These are phyloP conservation scores for Peltaster fructicola DNA, from an alignment of 2,329 filamentous ascomycete genomes.

Conservation along the genomic window DNA sequence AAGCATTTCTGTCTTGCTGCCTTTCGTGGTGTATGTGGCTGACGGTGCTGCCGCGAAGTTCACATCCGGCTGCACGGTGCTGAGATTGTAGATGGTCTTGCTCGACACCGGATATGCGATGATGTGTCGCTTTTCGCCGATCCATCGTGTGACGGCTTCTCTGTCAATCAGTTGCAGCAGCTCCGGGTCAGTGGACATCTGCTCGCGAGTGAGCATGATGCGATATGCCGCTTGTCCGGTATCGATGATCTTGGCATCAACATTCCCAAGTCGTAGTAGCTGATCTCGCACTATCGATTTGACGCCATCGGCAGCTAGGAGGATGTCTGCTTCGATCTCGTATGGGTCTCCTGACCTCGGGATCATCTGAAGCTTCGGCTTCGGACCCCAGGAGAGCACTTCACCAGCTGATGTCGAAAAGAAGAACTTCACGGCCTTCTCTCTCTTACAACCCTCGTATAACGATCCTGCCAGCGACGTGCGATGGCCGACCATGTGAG, in stretches of 20 bases:
- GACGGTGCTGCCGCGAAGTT: slow-evolving; percentile 41
- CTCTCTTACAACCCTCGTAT: slow-evolving; percentile 50
- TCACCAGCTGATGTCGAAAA: slow-evolving; percentile 41
- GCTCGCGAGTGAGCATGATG: slow-evolving; percentile 53
- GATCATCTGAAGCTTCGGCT: slow-evolving; percentile 41
- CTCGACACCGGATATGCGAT: slow-evolving; percentile 59
- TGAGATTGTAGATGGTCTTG: slow-evolving; percentile 50
- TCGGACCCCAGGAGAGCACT: slow-evolving; percentile 41
- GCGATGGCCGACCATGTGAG: slow-evolving; percentile 67
- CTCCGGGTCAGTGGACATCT: slow-evolving; percentile 50
- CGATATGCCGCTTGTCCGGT: slow-evolving; percentile 64
- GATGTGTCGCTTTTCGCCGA: slow-evolving; percentile 57
- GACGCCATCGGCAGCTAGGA: slow-evolving; percentile 32
- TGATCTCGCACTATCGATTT: slow-evolving; percentile 29
- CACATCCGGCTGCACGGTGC: slow-evolving; percentile 41
- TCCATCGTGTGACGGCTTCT: slow-evolving; percentile 55
- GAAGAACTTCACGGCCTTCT: slow-evolving; percentile 49
- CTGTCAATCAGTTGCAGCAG: slow-evolving; percentile 48
- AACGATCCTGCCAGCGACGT: slow-evolving; percentile 51
- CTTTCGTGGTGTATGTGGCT: slow-evolving; percentile 46
- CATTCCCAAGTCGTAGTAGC: slow-evolving; percentile 37
- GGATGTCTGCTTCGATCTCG: slow-evolving; percentile 31
- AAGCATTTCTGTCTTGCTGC: slow-evolving; percentile 43
- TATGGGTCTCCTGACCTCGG: slow-evolving; percentile 37
- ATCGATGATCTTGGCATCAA: slow-evolving; percentile 41